Evolutionary conservation across 2,329 filamentous ascomycete species (phyloP).

Genomic region (Aureobasidium leucospermi): DNA sequence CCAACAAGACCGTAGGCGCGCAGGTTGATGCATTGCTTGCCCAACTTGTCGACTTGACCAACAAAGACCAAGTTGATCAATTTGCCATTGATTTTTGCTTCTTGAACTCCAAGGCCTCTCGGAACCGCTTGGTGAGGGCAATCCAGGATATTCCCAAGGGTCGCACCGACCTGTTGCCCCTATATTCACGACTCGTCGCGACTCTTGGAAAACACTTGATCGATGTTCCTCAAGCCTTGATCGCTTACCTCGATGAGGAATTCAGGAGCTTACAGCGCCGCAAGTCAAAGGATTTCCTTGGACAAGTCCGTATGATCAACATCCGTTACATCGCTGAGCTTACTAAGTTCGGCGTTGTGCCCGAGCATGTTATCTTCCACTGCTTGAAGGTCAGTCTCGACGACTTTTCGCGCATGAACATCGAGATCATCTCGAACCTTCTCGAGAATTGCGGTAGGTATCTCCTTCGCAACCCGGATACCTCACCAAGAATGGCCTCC

Average conservation of each 20-base stretch:
- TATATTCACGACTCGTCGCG: slow-evolving; percentile 86
- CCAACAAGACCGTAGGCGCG: slow-evolving; percentile 94
- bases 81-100: slow-evolving; percentile 96
- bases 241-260: slow-evolving; percentile 89
- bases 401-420: slow-evolving; percentile 97
- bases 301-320: slow-evolving; percentile 86
- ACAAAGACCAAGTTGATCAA: slow-evolving; percentile 86
- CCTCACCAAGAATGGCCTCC: slow-evolving; percentile 82
- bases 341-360: slow-evolving; percentile 96
- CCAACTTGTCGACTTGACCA: slow-evolving; percentile 82
- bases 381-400: slow-evolving; percentile 96
- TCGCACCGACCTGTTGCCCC: slow-evolving; percentile 79
- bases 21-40: slow-evolving; percentile 88
- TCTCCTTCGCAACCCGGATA: slow-evolving; percentile 84
- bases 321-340: slow-evolving; percentile 96
- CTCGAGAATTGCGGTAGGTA: slow-evolving; percentile 96
- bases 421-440: slow-evolving; percentile 94
- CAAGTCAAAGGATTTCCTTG: slow-evolving; percentile 95
- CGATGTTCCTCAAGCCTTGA: slow-evolving; percentile 85
- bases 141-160: slow-evolving; percentile 93
- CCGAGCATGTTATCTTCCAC: slow-evolving; percentile 97
- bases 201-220: slow-evolving; percentile 91
- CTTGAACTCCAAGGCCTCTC: slow-evolving; percentile 93
- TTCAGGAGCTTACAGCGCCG: slow-evolving; percentile 93
- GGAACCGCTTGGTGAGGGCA: slow-evolving; percentile 87